Conservation (phyloP, 2,329 filamentous ascomycete species). For the Ceratocystis diversiconidia region DNA sequence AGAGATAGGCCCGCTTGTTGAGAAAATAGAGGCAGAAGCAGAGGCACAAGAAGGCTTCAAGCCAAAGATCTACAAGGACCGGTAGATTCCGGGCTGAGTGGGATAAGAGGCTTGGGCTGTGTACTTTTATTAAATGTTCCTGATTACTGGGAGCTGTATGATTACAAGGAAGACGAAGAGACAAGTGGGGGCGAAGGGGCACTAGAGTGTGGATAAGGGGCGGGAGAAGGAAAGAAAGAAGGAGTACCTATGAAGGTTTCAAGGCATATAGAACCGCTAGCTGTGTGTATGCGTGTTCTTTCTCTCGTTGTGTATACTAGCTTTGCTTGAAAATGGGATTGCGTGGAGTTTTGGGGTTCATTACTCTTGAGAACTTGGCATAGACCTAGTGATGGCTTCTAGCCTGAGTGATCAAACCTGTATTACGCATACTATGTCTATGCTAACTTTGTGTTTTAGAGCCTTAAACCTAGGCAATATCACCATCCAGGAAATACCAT, state of each 20-base stretch:
- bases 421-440: not conserved
- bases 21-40: constrained; percentile 58
- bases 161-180: not conserved
- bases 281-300: not conserved
- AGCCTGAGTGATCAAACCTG: not conserved
- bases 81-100: constrained; percentile 29
- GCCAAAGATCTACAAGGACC: constrained; percentile 87
- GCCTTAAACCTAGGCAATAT: not conserved
- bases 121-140: constrained; percentile 8
- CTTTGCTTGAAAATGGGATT: constrained; percentile 13
- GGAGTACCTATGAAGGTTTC: not conserved
- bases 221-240: not conserved
- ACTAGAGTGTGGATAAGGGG: not conserved
- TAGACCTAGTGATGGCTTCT: not conserved
- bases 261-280: not conserved
- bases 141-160: not conserved
- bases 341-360: constrained; percentile 13
- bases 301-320: constrained; percentile 3
- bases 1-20: constrained; percentile 59
- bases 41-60: constrained; percentile 80
- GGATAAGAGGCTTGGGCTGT: not conserved
- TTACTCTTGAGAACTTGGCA: not conserved
- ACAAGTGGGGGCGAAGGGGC: not conserved
- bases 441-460: not conserved
- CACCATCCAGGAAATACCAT: not conserved